Conservation (phyloP, 2,329 filamentous ascomycete species). For the Ascochyta pisi region DNA sequence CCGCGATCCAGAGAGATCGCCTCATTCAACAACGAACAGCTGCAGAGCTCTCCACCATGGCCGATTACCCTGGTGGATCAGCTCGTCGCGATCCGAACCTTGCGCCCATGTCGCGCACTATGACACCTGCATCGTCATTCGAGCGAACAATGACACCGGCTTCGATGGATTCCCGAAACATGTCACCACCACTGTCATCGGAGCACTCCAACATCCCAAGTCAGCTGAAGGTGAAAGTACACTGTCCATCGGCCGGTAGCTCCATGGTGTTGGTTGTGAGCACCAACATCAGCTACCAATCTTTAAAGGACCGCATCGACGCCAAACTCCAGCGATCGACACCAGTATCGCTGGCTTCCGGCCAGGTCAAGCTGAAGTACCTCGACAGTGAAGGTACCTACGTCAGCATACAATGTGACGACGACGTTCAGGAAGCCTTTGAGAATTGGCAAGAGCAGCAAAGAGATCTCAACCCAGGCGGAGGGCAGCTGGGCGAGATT, state of each 20-base stretch:
- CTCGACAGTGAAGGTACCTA: slow-evolving; percentile 85
- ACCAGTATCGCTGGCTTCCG: slow-evolving; percentile 79
- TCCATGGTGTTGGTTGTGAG: slow-evolving; percentile 96
- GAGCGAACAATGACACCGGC: slow-evolving; percentile 48
- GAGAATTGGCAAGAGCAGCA: slow-evolving; percentile 88
- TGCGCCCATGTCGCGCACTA: slow-evolving; percentile 39
- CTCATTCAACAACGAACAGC: slow-evolving; percentile 50
- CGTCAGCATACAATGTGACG: slow-evolving; percentile 92
- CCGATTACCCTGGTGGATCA: slow-evolving; percentile 46
- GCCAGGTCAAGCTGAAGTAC: slow-evolving; percentile 86
- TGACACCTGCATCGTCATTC: slow-evolving; percentile 50
- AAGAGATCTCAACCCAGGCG: slow-evolving; percentile 63
- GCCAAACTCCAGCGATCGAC: slow-evolving; percentile 90
- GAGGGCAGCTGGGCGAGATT: slow-evolving; percentile 82
- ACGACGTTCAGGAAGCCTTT: slow-evolving; percentile 95
- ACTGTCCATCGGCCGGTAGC: slow-evolving; percentile 77
- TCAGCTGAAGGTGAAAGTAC: slow-evolving; percentile 95
- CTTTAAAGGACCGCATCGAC: slow-evolving; percentile 92
- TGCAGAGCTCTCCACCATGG: slow-evolving; percentile 44
- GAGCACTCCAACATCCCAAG: slow-evolving; percentile 59
- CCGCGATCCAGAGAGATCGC: slow-evolving; percentile 70
- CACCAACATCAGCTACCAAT: slow-evolving; percentile 93
- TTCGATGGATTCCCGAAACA: slow-evolving; percentile 48
- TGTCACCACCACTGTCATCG: slow-evolving; percentile 48
- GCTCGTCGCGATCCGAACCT: slow-evolving; percentile 43